Evolutionary conservation across 176 grass and related monocot genomes (phyloP), one percentile per base, ranked within the genome.

Genomic region (Avena eriantha): DNA sequence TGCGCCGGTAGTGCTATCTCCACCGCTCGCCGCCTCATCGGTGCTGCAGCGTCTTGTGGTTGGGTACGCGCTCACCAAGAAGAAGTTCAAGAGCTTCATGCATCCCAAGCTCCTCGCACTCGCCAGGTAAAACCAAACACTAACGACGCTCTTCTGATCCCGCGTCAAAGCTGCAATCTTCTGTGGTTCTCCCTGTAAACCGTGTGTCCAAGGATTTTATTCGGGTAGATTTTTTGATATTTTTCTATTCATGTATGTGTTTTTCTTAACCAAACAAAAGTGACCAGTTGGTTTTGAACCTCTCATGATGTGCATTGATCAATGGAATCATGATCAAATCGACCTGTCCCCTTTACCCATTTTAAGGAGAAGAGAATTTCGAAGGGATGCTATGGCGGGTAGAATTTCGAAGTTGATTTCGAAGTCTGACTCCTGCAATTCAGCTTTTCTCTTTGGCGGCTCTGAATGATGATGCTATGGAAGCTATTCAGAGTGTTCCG

Each of bases 21-120:
- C 83, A 60, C 72, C 65, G 60, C 58, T 73, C 76, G 71, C 74
- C 19, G 61, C 66, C 3, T 78, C 83, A 50, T 50, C 22, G 71
- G 83, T 68, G 16, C 33, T 19, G 70, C 87, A 88, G 75, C 84
- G 19, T 51, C 89, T 95, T 43, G 88, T 98, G 61, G 95, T 97
- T 8, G 95, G 91, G 12, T 98, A 92, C 54, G 95, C 95, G n/a
- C 91, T 98, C 34, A 98, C 95, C 21, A 90, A 92, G 86, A 98
- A 98, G 89, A 98, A 98, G 81, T 91, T 95, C 53, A 95, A 90
- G 89, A 98, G 95, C 91, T 98, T 98, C 76, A 82, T 98, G 82
- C 95, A 95, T 82, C 95, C 95, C 50, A 93, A 90, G 59, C 87
- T 98, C 41, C 86, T 94, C 59, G 64, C 79, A 29, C 86, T 95